phyloP scores from a whole-genome alignment of 2,329 filamentous ascomycete species.

The Albifimbria verrucaria region DNA sequence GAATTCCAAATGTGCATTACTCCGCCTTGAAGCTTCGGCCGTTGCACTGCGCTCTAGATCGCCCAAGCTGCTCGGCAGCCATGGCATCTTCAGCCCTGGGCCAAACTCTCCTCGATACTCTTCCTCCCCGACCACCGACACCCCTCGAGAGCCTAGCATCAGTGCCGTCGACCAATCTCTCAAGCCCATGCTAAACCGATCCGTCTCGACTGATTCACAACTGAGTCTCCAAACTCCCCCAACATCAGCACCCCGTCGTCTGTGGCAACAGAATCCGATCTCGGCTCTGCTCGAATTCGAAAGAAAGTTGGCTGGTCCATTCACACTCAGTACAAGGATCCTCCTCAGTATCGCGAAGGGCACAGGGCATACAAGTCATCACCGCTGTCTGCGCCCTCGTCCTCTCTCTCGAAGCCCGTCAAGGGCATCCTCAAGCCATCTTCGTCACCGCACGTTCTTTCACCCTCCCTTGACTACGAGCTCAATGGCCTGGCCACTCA shows the following conservation, averaged over 20 bases:
- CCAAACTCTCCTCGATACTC: constrained; percentile 43
- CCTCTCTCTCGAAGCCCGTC: constrained; percentile 42
- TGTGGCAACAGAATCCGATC: constrained; percentile 37
- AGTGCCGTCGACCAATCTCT: constrained; percentile 31
- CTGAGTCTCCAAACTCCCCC: constrained; percentile 50
- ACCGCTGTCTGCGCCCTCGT: constrained; percentile 36
- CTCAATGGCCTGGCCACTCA: constrained; percentile 32
- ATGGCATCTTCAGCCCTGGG: constrained; percentile 40
- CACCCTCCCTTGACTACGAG: constrained; percentile 37
- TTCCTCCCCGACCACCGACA: constrained; percentile 61
- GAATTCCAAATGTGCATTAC: neutral
- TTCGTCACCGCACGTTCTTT: constrained; percentile 43
- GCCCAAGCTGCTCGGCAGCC: constrained; percentile 35
- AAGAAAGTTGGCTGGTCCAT: constrained; percentile 58
- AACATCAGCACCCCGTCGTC: constrained; percentile 41
- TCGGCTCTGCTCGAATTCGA: constrained; percentile 40
- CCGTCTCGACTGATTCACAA: constrained; percentile 33
- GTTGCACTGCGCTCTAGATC: constrained; percentile 34
- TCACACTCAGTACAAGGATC: constrained; percentile 54
- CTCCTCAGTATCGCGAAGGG: constrained; percentile 41
- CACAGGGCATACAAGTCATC: constrained; percentile 34
- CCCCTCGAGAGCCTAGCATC: constrained; percentile 55
- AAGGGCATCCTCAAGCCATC: constrained; percentile 78
- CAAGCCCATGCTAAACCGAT: constrained; percentile 32
- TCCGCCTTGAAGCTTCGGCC: constrained; percentile 16